Evolutionary conservation across 441 rosid species (phyloP).

Genomic region (Croton setiger): DNA sequence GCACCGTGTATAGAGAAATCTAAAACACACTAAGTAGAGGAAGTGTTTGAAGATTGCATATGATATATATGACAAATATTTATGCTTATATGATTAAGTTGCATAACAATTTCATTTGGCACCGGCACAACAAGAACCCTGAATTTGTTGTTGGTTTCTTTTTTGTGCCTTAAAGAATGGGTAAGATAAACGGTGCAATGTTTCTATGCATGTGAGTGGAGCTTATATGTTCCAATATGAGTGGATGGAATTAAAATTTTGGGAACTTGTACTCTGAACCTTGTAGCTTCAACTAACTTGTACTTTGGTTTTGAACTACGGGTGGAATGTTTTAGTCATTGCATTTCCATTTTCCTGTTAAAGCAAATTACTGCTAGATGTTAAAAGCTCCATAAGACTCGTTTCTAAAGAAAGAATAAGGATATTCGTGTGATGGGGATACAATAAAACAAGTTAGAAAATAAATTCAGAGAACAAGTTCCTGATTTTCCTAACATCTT

Average conservation of each 20-base stretch:
- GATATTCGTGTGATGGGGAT: neutral
- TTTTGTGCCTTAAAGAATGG: neutral
- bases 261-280: neutral
- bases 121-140: neutral
- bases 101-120: neutral
- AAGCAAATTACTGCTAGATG: neutral
- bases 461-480: neutral
- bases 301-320: neutral
- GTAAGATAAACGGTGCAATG: neutral
- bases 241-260: neutral
- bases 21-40: neutral
- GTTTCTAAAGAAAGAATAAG: neutral
- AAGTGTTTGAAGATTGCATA: neutral
- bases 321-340: neutral
- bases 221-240: neutral
- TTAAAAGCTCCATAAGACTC: neutral
- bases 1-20: neutral
- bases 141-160: neutral
- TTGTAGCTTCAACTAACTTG: neutral
- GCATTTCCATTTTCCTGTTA: neutral
- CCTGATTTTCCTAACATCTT: neutral
- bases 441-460: too few species aligned
- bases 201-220: neutral
- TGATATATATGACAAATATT: neutral
- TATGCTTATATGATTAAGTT: neutral